Conservation (phyloP, 2,329 filamentous ascomycete species). For the Alternaria dauci region DNA sequence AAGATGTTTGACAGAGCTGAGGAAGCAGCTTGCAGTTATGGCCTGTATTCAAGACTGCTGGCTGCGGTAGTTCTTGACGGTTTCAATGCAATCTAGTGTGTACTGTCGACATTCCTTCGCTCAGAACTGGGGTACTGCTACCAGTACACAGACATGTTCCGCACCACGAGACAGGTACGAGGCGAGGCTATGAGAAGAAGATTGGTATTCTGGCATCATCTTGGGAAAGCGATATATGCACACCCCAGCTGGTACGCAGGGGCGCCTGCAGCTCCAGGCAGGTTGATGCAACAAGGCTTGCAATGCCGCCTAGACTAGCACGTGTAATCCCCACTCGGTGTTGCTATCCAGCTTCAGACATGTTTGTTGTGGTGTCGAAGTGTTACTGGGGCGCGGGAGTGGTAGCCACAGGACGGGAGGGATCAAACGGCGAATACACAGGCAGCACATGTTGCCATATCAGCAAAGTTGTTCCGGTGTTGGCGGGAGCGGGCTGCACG, state of each 20-base stretch:
- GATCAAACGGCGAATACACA: background rate
- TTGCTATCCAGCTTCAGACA: background rate
- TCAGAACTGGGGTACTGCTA: background rate
- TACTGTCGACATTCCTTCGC: background rate
- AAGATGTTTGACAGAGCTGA: conserved; percentile 15
- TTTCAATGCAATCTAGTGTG: background rate
- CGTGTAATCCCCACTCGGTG: conserved; percentile 15
- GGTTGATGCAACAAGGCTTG: conserved; percentile 14
- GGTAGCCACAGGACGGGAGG: background rate
- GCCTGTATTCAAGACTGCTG: background rate
- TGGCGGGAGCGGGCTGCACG: conserved; percentile 39
- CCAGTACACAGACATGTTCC: background rate
- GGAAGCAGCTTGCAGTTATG: conserved; percentile 6
- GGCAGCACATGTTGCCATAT: conserved; percentile 29
- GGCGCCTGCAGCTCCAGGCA: conserved; percentile 5
- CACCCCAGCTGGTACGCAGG: background rate
- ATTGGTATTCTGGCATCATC: background rate
- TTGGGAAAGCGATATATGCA: background rate
- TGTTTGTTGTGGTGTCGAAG: background rate
- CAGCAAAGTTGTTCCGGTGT: conserved; percentile 36
- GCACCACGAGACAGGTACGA: background rate
- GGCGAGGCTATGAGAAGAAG: background rate
- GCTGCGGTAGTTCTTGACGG: background rate
- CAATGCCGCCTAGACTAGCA: conserved; percentile 12
- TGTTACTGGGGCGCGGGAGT: background rate